Conservation (phyloP, 352 stramenopile genomes). For the Phytophthora idaei region DNA sequence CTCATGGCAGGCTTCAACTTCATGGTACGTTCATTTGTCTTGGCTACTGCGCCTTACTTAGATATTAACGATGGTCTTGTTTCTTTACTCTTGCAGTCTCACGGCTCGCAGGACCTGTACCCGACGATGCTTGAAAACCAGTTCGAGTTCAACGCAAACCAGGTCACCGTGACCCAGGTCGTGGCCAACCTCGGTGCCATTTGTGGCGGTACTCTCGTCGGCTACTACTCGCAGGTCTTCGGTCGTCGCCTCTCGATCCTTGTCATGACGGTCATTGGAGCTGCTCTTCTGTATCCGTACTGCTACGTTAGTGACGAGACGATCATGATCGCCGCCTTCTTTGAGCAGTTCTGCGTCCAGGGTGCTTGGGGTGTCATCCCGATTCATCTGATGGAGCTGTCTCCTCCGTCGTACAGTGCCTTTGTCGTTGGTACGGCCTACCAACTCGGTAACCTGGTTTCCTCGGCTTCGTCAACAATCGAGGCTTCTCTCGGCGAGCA, state of each 20-base stretch:
- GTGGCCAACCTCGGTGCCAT: conserved; percentile 58
- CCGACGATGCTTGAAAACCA: conserved; percentile 61
- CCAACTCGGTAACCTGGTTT: conserved; percentile 63
- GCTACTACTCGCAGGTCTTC: conserved; percentile 63
- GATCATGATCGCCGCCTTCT: conserved; percentile 52
- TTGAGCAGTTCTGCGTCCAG: conserved; percentile 49
- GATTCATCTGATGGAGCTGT: conserved; percentile 57
- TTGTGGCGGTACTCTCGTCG: conserved; percentile 48
- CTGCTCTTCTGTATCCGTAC: conserved; percentile 56
- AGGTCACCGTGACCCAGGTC: conserved; percentile 55
- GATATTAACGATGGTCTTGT: not conserved
- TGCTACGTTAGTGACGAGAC: conserved; percentile 36
- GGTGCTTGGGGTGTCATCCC: conserved; percentile 56
- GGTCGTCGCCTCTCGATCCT: conserved; percentile 54
- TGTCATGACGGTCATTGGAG: conserved; percentile 35
- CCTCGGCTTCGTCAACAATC: conserved; percentile 57
- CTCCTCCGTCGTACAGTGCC: conserved; percentile 52
- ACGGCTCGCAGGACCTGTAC: conserved; percentile 59
- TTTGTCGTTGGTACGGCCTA: conserved; percentile 59
- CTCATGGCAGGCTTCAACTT: conserved; percentile 61
- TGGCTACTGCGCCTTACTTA: not conserved
- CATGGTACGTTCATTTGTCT: conserved; percentile 32
- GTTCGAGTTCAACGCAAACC: conserved; percentile 46
- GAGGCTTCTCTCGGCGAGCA: conserved; percentile 50
- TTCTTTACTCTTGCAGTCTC: conserved; percentile 23